A percentile compares a stretch with the other conserved stretches of the same genome.
Conservation (phyloP, 176 grass and related monocot species). For the Coix lacrymajobi region DNA sequence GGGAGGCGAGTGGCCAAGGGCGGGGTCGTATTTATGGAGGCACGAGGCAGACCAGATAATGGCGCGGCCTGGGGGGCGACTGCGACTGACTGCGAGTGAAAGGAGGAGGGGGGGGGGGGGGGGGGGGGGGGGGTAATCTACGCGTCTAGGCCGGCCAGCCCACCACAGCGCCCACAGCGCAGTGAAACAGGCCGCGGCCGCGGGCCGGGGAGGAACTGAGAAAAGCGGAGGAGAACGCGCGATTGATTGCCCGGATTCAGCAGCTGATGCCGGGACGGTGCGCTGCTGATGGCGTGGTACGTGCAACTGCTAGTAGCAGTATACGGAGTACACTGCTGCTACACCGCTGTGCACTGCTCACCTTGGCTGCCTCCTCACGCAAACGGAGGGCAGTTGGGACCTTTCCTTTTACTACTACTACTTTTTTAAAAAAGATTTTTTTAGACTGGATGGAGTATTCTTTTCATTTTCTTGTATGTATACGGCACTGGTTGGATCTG, state of each 20-base stretch:
- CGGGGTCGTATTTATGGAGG: slow-evolving; percentile 41
- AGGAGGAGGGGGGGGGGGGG: too few relatives aligned
- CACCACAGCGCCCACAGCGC: too few relatives aligned
- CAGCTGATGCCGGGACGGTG: neutral
- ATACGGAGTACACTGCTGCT: too few relatives aligned
- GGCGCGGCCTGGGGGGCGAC: neutral
- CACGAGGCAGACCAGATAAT: slow-evolving; percentile 21
- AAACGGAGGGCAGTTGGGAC: neutral
- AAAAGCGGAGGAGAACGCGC: neutral
- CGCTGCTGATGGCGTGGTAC: neutral
- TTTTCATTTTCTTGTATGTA: neutral
- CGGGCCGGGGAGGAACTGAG: neutral
- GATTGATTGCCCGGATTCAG: neutral
- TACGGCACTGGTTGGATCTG: neutral
- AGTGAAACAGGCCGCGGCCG: neutral
- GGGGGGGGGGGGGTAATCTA: too few relatives aligned
- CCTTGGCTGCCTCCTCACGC: neutral
- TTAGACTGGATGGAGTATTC: too few relatives aligned
- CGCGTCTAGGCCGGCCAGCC: neutral
- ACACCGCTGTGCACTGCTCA: neutral
- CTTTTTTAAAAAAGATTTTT: neutral
- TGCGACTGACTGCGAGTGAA: too few relatives aligned
- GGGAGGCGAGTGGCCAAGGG: neutral
- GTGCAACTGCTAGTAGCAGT: neutral
- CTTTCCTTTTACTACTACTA: neutral